These are phyloP conservation scores for Leccinum pallidistipes DNA, from an alignment of 1,284 basidiomycete species.

Conservation along the genomic window DNA sequence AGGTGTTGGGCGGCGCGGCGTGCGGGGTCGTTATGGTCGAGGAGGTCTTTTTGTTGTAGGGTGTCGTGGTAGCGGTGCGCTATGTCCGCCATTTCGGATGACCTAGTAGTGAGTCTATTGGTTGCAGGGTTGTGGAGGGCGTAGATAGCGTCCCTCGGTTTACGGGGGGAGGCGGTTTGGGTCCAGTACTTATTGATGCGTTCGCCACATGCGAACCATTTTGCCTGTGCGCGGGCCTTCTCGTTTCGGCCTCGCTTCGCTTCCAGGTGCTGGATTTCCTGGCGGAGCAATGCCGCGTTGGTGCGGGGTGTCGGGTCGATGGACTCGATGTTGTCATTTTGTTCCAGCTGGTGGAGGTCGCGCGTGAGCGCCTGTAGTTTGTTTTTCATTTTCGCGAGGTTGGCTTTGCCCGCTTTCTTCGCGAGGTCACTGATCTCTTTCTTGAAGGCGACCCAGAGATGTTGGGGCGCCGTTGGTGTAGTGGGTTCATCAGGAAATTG, in stretches of 20 bases:
- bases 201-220: neutral
- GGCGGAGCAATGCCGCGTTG: neutral
- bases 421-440: neutral
- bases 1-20: neutral
- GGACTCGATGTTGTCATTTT: neutral
- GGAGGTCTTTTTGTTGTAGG: neutral
- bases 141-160: neutral
- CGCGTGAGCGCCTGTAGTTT: neutral
- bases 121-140: neutral
- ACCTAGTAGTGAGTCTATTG: neutral
- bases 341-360: neutral
- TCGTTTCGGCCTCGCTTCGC: neutral
- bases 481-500: neutral
- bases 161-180: neutral
- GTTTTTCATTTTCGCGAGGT: neutral
- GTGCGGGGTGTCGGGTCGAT: neutral
- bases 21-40: neutral
- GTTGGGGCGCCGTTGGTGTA: neutral
- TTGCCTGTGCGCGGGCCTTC: neutral
- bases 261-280: neutral
- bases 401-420: neutral
- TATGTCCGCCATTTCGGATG: neutral
- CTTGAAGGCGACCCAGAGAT: neutral
- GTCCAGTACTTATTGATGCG: neutral
- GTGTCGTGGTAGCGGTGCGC: neutral